These are phyloP conservation scores for Talaromyces sp. DNA, from an alignment of 2,329 filamentous ascomycete genomes.

Conservation along the genomic window DNA sequence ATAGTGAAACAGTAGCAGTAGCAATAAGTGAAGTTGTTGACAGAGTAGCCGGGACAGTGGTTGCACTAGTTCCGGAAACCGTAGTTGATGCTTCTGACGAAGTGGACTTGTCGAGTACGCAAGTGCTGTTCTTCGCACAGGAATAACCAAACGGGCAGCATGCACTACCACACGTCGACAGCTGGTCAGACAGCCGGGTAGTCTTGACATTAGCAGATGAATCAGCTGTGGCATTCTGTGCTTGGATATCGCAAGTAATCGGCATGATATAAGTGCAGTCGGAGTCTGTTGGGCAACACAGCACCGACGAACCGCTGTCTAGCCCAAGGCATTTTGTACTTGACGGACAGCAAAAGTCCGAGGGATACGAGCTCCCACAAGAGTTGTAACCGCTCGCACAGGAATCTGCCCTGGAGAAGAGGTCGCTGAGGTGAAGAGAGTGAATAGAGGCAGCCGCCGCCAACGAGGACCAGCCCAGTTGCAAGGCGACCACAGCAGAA, in stretches of 20 bases:
- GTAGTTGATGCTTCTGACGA: constrained; percentile 16
- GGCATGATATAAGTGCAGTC: constrained; percentile 38
- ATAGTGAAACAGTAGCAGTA: constrained; percentile 8
- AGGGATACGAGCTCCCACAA: constrained; percentile 35
- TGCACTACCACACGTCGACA: constrained; percentile 36
- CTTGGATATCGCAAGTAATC: constrained; percentile 39
- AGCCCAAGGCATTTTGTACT: constrained; percentile 37
- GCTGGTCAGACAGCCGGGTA: constrained; percentile 32
- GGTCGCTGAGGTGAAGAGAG: constrained; percentile 14
- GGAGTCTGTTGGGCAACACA: constrained; percentile 43
- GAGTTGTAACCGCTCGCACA: constrained; percentile 30
- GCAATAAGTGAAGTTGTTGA: constrained; percentile 1
- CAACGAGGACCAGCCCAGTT: constrained; percentile 6
- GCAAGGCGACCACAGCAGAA: constrained; percentile 7
- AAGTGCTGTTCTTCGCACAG: constrained; percentile 31
- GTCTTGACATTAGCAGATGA: constrained; percentile 37
- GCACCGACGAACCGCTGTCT: constrained; percentile 36
- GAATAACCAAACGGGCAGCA: constrained; percentile 46
- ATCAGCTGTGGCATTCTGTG: constrained; percentile 36
- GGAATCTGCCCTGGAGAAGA: constrained; percentile 20
- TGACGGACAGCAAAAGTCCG: constrained; percentile 40
- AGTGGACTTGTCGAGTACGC: constrained; percentile 21
- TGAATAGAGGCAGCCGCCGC: constrained; percentile 18
- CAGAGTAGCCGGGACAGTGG: constrained; percentile 18
- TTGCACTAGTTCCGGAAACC: constrained; percentile 12